A percentile compares a stretch with the other conserved stretches of the same genome.
These are phyloP conservation scores for Calamus simplicifolius DNA, from an alignment of 176 grass and related monocot genomes.

Conservation along the genomic window DNA sequence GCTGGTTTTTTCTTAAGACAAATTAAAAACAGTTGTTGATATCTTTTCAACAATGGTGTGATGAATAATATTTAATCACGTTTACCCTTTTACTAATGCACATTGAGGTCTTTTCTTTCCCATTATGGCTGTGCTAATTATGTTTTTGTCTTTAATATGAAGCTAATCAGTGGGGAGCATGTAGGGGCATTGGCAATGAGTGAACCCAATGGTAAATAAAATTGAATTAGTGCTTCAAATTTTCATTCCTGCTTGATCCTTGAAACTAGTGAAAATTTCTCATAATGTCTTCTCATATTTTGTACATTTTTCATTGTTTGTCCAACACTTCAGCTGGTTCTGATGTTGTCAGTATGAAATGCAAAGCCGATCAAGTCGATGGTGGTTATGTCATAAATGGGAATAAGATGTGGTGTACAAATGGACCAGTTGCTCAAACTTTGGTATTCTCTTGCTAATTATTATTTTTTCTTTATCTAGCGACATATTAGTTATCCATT, in stretches of 20 bases:
- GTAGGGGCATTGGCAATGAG: constrained; percentile 91
- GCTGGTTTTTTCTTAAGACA: no score
- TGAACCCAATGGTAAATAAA: constrained; percentile 80
- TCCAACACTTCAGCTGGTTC: constrained; percentile 65
- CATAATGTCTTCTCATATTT: not conserved
- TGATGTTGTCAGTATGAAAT: constrained; percentile 98
- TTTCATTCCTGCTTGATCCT: not conserved
- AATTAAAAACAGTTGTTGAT: no score
- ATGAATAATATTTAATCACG: no score
- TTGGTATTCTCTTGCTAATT: constrained; percentile 34
- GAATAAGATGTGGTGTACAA: constrained; percentile 99
- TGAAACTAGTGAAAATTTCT: no score
- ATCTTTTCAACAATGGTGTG: no score
- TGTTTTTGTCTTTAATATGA: constrained; percentile 28
- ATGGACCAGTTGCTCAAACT: constrained; percentile 86
- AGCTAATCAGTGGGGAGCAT: constrained; percentile 92
- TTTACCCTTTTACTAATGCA: no score
- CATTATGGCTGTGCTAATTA: not conserved
- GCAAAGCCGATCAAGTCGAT: constrained; percentile 86
- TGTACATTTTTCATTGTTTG: constrained; percentile 1
- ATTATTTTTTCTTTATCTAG: no score
- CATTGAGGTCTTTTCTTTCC: no score
- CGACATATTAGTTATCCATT: no score
- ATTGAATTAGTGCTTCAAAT: not conserved
- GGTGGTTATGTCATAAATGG: constrained; percentile 81